Base-by-base conservation (phyloP, 2,329 filamentous ascomycete species). In the Didymosphaeria variabile region DNA sequence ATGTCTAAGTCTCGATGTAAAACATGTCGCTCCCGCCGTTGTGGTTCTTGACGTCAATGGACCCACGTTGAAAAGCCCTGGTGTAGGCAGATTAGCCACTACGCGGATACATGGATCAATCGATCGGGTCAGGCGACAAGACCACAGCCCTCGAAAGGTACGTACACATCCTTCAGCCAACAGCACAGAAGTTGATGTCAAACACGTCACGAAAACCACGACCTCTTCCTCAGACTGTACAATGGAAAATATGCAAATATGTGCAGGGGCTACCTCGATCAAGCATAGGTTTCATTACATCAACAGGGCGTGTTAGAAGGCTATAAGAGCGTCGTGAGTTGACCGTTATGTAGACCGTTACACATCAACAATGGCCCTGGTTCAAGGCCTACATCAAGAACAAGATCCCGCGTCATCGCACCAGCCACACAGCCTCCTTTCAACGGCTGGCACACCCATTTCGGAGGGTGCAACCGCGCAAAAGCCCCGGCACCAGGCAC, bases 271-370 rank as follows among this genome's bases (percentile, higher is more conserved):
- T 46, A 1, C 4, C 40, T 46, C 31, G 26, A 46, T 23, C 23
- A 47, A 44, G 29, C 36, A 47, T 34, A 55, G 42, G 17, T 38
- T 38, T 42, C 53, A 55, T 55, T 38, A 55, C 42, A 46, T 46
- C 31, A 17, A 46, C 40, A 46, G 17, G 42, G 26, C 26, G 15
- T 8, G 26, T 32, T 26, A 55, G 26, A 17, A 45, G 38, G 38
- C 15, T 17, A 45, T n/a, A 17, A 13, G 23, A 19, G 42, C 44
- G 51, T n/a, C 51, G 51, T 55, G 57, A 59, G 36, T 31, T 42
- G 45, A 32, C 29, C 60, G 46, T 60, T 64, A 64, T 58, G 59
- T 63, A 67, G 64, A 61, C 64, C 63, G 67, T 72, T 66, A 69
- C 21, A 57, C 62, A 70, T 67, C 40, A 64, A 68, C 58, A 66